Evolutionary conservation across 2,329 filamentous ascomycete genomes (phyloP).

Genomic region (Clathrospora elynae): DNA sequence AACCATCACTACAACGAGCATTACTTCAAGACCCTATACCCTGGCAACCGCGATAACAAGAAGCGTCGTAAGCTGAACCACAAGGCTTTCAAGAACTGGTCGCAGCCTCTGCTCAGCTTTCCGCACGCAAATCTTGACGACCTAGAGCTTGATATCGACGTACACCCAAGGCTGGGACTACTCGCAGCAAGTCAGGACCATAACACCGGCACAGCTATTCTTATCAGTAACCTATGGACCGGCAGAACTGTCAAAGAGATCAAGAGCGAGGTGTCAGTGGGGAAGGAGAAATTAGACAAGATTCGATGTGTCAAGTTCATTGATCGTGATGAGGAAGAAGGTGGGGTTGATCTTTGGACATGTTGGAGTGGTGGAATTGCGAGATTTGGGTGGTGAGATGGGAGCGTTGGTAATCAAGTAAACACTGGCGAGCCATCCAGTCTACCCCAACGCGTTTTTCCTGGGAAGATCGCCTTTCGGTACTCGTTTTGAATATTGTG

Average conservation of each 20-base stretch:
- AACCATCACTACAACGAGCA: slow-evolving; percentile 23
- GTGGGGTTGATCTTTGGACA: slow-evolving; percentile 30
- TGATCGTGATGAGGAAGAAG: slow-evolving; percentile 26
- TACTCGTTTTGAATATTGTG: no score
- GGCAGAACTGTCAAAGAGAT: slow-evolving; percentile 37
- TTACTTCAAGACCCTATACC: slow-evolving; percentile 20
- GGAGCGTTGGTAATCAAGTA: no score
- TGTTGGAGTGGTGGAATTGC: slow-evolving; percentile 27
- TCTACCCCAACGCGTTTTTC: no score
- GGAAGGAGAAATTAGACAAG: background rate
- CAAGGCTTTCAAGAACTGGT: slow-evolving; percentile 17
- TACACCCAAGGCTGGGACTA: slow-evolving; percentile 37
- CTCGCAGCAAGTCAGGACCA: slow-evolving; percentile 41
- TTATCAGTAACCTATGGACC: slow-evolving; percentile 42
- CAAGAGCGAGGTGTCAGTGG: background rate
- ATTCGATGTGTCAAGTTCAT: slow-evolving; percentile 40
- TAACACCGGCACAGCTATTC: slow-evolving; percentile 22
- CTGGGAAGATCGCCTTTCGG: no score
- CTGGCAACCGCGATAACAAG: slow-evolving; percentile 8
- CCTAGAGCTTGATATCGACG: slow-evolving; percentile 35
- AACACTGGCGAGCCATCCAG: no score
- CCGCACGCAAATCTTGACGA: slow-evolving; percentile 35
- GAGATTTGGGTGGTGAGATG: slow-evolving; percentile 17
- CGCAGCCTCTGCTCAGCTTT: slow-evolving; percentile 38
- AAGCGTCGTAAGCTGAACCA: slow-evolving; percentile 23